Conservation (phyloP, 345 rosid species). For the Salix udensis region DNA sequence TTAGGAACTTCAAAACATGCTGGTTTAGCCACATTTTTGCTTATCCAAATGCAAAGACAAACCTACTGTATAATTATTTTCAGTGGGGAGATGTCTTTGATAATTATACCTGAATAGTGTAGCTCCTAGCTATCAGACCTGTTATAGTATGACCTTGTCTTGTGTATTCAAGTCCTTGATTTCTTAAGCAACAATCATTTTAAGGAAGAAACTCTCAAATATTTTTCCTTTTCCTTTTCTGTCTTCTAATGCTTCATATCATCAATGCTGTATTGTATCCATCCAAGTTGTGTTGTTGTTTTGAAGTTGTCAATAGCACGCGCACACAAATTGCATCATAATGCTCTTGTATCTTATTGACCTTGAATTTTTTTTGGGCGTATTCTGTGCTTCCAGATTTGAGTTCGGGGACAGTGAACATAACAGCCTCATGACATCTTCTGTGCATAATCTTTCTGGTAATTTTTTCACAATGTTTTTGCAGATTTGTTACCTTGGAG, state of each 20-base stretch:
- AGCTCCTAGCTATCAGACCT: not conserved
- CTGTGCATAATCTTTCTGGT: conserved; percentile 53
- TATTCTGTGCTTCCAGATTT: conserved; percentile 28
- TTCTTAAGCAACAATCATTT: not conserved
- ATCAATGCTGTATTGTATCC: not conserved
- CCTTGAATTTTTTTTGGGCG: not conserved
- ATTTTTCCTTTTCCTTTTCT: not conserved
- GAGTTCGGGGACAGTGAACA: conserved; percentile 14
- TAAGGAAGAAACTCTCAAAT: not conserved
- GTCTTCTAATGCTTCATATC: not conserved
- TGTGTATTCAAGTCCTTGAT: not conserved
- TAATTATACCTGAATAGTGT: not conserved
- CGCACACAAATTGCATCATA: not conserved
- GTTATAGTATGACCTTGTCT: not conserved
- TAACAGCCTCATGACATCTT: conserved; percentile 50
- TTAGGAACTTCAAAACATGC: not conserved
- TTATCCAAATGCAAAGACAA: not conserved
- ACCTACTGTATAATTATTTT: not conserved
- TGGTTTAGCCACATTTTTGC: not conserved
- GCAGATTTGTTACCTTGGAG: conserved; percentile 6
- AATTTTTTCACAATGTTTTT: conserved; percentile 16
- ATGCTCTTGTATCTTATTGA: not conserved
- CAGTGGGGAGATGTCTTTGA: not conserved
- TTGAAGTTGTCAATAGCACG: not conserved
- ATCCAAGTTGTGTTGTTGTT: not conserved